Base-by-base conservation (phyloP, 2,329 filamentous ascomycete genomes). In the Trichophyton verrucosum region DNA sequence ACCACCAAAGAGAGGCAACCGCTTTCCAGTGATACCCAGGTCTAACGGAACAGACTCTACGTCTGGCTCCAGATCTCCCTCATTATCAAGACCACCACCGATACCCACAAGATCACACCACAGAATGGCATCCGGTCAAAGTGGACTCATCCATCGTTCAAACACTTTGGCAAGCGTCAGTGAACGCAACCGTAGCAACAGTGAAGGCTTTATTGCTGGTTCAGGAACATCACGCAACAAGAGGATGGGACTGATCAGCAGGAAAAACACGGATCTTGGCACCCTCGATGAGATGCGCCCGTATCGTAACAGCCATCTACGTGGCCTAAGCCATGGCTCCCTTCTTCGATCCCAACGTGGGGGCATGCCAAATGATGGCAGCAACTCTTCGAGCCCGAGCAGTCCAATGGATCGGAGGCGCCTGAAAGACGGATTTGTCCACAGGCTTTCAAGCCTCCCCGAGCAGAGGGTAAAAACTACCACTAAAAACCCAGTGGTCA, bases 31-130 rank as follows among this genome's bases (percentile, higher is more conserved):
- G n/a, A 77, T 78, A 27, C 74, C 76, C 53, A 74, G 72, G 47
- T 73, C 71, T 58, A 59, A 88, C 69, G 86, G 87, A 15, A 81
- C 84, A 57, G 89, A 94, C 22, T 73, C 73, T 61, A 76, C 86
- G 2, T 76, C 82, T 40, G 84, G 86, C 65, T 76, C 83, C 49
- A 83, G 84, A 64, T 92, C 88, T 3, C 88, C 88, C 13, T 84
- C 80, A 42, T 74, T 82, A 9, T 77, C 79, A 20, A 82, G 86
- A 38, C 81, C 87, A 30, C 89, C 91, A 2, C 88, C 88, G 0
- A 88, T 95, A 62, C 90, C 90, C 0, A 82, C 83, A 3, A 82
- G 87, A 63, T 94, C 90, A 2, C 91, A 96, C 71, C 89, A 89
- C 66, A 85, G 91, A 33, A 75, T 77, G 60, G 71, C 74, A 2